Conservation (phyloP, 1,284 basidiomycete species). For the Marasmius tenuissimus region DNA sequence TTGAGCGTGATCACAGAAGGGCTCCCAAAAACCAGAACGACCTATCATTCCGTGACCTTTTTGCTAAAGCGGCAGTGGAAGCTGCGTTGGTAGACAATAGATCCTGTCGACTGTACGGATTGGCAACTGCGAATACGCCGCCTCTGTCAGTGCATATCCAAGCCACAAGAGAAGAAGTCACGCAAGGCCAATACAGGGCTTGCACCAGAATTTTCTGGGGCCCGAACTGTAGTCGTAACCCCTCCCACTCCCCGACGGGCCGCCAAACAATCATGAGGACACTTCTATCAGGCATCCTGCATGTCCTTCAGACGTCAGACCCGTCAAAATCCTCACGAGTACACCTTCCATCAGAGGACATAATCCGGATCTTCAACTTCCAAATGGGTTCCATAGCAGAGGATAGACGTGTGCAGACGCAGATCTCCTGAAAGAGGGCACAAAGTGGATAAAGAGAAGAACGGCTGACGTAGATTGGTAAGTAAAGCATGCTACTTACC, state of each 20-base stretch:
- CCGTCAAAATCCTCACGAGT: neutral
- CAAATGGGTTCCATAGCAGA: neutral
- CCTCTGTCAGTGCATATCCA: neutral
- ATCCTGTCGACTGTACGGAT: neutral
- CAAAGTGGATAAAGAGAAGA: no score
- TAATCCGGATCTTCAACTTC: neutral
- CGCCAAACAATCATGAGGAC: neutral
- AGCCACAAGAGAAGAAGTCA: neutral
- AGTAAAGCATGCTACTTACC: no score
- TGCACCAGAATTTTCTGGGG: neutral
- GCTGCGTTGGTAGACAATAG: neutral
- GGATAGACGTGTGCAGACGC: neutral
- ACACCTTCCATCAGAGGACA: neutral
- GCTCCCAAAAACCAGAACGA: neutral
- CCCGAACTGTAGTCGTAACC: neutral
- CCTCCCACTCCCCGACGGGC: no score
- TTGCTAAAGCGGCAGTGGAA: neutral
- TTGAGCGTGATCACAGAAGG: neutral
- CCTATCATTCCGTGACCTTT: neutral
- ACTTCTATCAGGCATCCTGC: neutral
- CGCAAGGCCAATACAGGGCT: neutral
- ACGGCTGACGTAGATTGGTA: no score
- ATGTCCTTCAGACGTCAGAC: neutral
- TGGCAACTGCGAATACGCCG: neutral
- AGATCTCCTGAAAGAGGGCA: neutral